A percentile compares a stretch with the other conserved stretches of the same genome.
Conservation (phyloP, 129 eudicot genomes). For the Solidago caesia region DNA sequence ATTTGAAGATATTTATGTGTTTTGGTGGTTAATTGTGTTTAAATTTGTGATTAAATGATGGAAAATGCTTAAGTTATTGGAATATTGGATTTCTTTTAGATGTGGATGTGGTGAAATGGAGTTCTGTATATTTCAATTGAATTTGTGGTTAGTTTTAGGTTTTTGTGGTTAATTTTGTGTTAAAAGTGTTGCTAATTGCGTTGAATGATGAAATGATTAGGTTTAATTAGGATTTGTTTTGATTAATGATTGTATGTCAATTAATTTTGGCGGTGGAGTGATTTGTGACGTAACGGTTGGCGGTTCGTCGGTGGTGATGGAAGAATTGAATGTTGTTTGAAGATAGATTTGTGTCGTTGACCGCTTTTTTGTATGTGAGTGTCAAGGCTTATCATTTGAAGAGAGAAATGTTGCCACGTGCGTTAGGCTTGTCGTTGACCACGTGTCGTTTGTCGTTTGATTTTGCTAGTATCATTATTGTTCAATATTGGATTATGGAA, state of each 20-base stretch:
- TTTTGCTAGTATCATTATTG: background rate
- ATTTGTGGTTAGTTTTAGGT: constrained; percentile 13
- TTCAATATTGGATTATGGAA: background rate
- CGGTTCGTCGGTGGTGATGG: background rate
- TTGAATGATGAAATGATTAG: too few species aligned
- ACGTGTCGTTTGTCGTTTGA: background rate
- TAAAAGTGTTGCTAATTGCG: too few species aligned
- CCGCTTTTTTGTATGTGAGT: background rate
- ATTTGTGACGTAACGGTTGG: constrained; percentile 1
- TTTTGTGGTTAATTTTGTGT: background rate
- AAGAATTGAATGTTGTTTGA: background rate
- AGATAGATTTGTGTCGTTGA: constrained; percentile 6
- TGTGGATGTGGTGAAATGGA: constrained; percentile 13
- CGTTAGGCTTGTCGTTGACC: too few species aligned
- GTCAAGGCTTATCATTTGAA: background rate
- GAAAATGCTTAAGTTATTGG: background rate
- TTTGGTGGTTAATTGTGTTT: constrained; percentile 19
- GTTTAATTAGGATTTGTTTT: too few species aligned
- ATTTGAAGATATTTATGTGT: constrained; percentile 14
- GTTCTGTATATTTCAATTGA: background rate
- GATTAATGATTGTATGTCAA: too few species aligned
- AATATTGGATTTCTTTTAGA: constrained; percentile 20
- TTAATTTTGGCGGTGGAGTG: background rate
- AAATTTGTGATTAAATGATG: constrained; percentile 12
- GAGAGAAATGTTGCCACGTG: background rate